Base-by-base conservation (phyloP, 108 stramenopile genomes). In the Hondaea fermentalgiana region DNA sequence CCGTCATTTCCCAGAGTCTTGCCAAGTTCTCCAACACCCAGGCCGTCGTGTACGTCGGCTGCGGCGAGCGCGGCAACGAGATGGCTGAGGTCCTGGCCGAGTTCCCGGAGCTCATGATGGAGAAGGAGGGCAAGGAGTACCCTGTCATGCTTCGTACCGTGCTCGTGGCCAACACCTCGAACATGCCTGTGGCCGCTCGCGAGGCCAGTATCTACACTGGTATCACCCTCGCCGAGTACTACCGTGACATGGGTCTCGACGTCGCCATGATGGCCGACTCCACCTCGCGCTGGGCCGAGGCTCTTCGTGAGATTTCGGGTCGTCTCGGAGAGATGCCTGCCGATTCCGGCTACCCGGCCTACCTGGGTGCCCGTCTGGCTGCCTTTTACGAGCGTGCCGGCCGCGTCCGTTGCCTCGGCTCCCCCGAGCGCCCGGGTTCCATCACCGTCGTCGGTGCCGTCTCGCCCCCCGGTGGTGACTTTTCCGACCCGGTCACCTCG, bases 271-370 rank as follows among this genome's bases (percentile, higher is more conserved):
- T 99, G 99, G 99, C 98, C 88, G 99, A 99, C 95, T 97, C 97
- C 71, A 99, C 99, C 83, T 97, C 97, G 72, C 99, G 99, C 90
- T 99, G 99, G 99, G 99, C 99, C 90, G 99, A 99, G 93, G 99
- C 99, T 44, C 97, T 99, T 92, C 98, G 99, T 94, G 99, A 99
- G 95, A 99, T 99, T 88, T 99, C 98, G 47, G 99, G 99, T 72
- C 99, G 99, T 91, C 94, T 99, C 19, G 99, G 99, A 92, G 99
- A 99, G 94, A 99, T 99, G 99, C 99, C 99, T 92, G 99, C 98
- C 91, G 99, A 99, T 93, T 96, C 96, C 87, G 98, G 98, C 91
- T 99, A 99, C 94, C 99, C 99, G 43, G 99, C 99, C 69, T 99
- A 99, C 93, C 96, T 99, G 72, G 98, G 98, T 58, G 98, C 98